Evolutionary conservation across 192 early-diverging fungal species (phyloP), one percentile per base, ranked within the genome.

Genomic region (Mycoemilia scoparia): DNA sequence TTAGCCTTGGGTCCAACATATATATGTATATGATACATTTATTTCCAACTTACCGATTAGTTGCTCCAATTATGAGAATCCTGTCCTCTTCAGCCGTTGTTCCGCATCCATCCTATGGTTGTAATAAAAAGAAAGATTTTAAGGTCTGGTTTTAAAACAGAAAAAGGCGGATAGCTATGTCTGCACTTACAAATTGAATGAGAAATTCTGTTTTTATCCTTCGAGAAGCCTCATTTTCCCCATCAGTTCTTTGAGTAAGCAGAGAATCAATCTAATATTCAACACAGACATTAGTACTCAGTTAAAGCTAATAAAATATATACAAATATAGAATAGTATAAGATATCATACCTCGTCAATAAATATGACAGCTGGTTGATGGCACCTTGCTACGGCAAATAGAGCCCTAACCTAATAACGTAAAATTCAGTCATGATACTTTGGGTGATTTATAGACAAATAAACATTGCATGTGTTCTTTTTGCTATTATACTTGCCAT

Each of bases 201-300:
- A 93, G 49, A 60, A 90, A 91, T 58, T 91, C 89, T 1, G 89
- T 95, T 55, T 95, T 95, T 29, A 95, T 82, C 24, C 87, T 55
- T 12, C 89, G 51, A 3, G 75, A 82, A 6, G 84, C 80, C 40
- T 95, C 89, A 23, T 73, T 49, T 50, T 95, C 89, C 21, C 83
- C 84, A 32, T 90, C 87, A 0, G 77, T 84, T 10, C 89, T 71
- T 38, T 84, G 75, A 1, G 86, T 81, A 44, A 95, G 39, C 4
- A 95, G 60, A 6, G 84, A 88, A 51, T 95, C 89, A 39, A 95
- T 88, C 57, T n/a, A n/a, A n/a, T n/a, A n/a, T n/a, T n/a, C n/a
- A n/a, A n/a, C n/a, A n/a, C n/a, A n/a, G n/a, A n/a, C n/a, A 51
- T 39, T 12, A 51, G 48, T 45, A n/a, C n/a, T 13, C 14, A 12